These are phyloP conservation scores for Striga hermonthica DNA, from an alignment of 305 asterid species.

Conservation along the genomic window DNA sequence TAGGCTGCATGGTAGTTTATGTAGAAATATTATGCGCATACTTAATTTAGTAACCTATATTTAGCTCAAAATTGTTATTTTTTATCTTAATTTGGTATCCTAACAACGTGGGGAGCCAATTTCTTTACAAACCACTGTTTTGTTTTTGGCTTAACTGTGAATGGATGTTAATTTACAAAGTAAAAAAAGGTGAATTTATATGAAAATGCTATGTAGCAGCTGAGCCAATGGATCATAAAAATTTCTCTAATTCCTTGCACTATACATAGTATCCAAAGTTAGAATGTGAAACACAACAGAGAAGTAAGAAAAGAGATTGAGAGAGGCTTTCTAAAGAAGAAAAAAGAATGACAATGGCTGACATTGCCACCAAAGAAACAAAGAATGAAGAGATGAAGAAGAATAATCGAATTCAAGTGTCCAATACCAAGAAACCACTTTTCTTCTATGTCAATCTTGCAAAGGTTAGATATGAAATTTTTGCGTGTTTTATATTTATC, in stretches of 20 bases:
- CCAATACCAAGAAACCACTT: conserved; percentile 83
- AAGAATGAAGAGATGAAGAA: conserved; percentile 33
- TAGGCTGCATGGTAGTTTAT: conserved; percentile 2
- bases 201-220: conserved; percentile 4
- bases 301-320: not conserved
- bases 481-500: too few species aligned
- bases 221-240: not conserved
- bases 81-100: not conserved
- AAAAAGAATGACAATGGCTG: conserved; percentile 50
- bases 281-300: not conserved
- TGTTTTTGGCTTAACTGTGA: not conserved
- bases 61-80: not conserved
- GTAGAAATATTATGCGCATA: not conserved
- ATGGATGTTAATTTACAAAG: not conserved
- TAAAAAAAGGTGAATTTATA: conserved; percentile 9
- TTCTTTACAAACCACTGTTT: not conserved
- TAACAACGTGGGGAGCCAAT: conserved; percentile 8
- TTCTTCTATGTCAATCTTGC: conserved; percentile 84
- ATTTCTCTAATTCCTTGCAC: not conserved
- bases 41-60: not conserved
- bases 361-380: conserved; percentile 29
- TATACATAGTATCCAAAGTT: conserved; percentile 14
- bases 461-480: conserved; percentile 39
- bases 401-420: conserved; percentile 78
- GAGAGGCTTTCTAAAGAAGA: not conserved